Percentiles rank a stretch among this genome's conserved stretches.
These are phyloP conservation scores for Aureobasidium sp. DNA, from an alignment of 2,329 filamentous ascomycete genomes.

Conservation along the genomic window DNA sequence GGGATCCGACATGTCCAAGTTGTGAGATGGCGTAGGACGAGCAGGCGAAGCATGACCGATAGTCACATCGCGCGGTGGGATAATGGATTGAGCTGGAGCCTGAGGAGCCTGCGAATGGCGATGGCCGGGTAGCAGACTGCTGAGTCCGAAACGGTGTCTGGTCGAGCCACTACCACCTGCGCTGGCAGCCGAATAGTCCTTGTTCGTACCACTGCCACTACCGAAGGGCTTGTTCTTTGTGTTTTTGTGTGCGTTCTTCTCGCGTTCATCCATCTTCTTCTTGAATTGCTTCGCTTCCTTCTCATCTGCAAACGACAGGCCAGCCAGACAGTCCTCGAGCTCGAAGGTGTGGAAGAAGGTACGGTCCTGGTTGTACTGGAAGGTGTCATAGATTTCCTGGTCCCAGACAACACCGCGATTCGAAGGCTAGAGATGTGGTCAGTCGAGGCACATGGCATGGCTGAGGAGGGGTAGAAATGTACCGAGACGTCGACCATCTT, in stretches of 20 bases:
- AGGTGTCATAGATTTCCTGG: conserved; percentile 94
- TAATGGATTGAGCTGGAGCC: conserved; percentile 42
- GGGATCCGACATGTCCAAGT: conserved; percentile 56
- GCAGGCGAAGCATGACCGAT: conserved; percentile 27
- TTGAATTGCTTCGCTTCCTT: conserved; percentile 96
- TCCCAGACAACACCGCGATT: conserved; percentile 89
- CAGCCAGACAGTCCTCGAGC: conserved; percentile 83
- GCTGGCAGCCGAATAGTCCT: conserved; percentile 22
- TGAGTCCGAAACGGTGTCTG: conserved; percentile 45
- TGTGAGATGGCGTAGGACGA: conserved; percentile 29
- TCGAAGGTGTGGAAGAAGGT: conserved; percentile 98
- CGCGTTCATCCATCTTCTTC: conserved; percentile 93
- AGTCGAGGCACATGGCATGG: neutral
- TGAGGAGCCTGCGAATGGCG: conserved; percentile 39
- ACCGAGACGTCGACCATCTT: conserved; percentile 97
- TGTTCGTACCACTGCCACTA: conserved; percentile 32
- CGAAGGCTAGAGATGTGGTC: conserved; percentile 49
- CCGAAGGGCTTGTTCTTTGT: conserved; percentile 72
- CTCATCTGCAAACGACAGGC: conserved; percentile 87
- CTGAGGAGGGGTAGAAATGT: conserved; percentile 30
- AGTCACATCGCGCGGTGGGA: conserved; percentile 38
- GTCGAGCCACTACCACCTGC: conserved; percentile 26
- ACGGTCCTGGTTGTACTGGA: conserved; percentile 91
- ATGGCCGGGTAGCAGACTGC: conserved; percentile 43
- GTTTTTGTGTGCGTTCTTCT: conserved; percentile 89